These are phyloP conservation scores for Penicillium roqueforti DNA, from an alignment of 495 filamentous ascomycete genomes.

Conservation along the genomic window DNA sequence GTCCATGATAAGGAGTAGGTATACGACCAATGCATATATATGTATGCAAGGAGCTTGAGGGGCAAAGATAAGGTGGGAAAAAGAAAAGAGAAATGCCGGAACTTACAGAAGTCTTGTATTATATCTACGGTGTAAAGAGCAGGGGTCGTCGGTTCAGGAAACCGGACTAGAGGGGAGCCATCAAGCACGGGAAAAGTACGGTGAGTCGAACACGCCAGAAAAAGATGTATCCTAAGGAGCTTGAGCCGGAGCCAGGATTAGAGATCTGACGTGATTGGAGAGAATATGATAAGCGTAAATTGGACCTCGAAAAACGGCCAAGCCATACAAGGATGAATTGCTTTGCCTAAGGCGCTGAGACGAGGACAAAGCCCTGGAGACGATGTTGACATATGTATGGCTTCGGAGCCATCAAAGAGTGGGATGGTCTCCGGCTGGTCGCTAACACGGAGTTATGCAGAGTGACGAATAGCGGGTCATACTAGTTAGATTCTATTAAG, in stretches of 20 bases:
- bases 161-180: slow-evolving; percentile 15
- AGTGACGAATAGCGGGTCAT: not conserved
- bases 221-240: slow-evolving; percentile 8
- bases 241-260: slow-evolving; percentile 1
- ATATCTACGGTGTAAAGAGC: slow-evolving; percentile 10
- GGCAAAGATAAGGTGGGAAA: slow-evolving; percentile 10
- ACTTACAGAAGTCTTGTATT: slow-evolving; percentile 8
- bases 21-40: not conserved
- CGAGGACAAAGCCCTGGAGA: not conserved
- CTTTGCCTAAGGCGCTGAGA: not conserved
- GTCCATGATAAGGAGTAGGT: slow-evolving; percentile 9
- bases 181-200: slow-evolving; percentile 18
- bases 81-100: slow-evolving; percentile 3
- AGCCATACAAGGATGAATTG: not conserved
- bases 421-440: not conserved
- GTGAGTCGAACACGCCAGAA: slow-evolving; percentile 13
- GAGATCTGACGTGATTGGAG: slow-evolving; percentile 5
- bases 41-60: slow-evolving; percentile 5
- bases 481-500: not conserved
- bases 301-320: not conserved
- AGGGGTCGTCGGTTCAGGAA: not conserved
- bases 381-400: not conserved
- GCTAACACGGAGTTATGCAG: not conserved
- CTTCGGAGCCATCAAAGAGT: not conserved
- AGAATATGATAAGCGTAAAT: slow-evolving; percentile 18